phyloP scores from a whole-genome alignment of 2,329 filamentous ascomycete species.

The Cadophora sp. region DNA sequence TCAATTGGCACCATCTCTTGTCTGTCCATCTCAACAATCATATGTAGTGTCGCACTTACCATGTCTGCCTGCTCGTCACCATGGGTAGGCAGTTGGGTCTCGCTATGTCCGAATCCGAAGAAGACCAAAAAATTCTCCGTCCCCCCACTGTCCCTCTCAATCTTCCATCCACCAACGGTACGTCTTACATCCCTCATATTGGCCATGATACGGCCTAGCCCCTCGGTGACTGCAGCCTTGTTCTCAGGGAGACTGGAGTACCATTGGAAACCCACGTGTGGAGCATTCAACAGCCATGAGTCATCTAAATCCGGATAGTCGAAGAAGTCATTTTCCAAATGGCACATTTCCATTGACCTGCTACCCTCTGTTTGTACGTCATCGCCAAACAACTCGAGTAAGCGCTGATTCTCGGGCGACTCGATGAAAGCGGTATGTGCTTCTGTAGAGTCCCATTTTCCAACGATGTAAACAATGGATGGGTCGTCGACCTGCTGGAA shows the following conservation, averaged over 20 bases:
- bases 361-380: slow-evolving; percentile 37
- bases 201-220: slow-evolving; percentile 21
- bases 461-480: slow-evolving; percentile 51
- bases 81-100: too few relatives aligned
- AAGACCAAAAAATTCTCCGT: slow-evolving; percentile 36
- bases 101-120: too few relatives aligned
- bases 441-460: slow-evolving; percentile 52
- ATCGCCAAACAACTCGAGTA: slow-evolving; percentile 48
- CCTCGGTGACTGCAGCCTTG: slow-evolving; percentile 24
- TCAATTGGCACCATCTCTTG: too few relatives aligned
- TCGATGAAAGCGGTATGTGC: slow-evolving; percentile 54
- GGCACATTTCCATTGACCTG: slow-evolving; percentile 50
- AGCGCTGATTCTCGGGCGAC: slow-evolving; percentile 49
- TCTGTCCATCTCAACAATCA: too few relatives aligned
- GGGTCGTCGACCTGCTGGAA: slow-evolving; percentile 54
- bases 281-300: slow-evolving; percentile 22
- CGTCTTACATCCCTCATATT: slow-evolving; percentile 25
- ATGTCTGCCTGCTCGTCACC: neutral
- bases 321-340: slow-evolving; percentile 48
- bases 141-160: slow-evolving; percentile 35
- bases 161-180: slow-evolving; percentile 32
- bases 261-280: slow-evolving; percentile 28
- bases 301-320: slow-evolving; percentile 5
- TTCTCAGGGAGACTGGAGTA: slow-evolving; percentile 26
- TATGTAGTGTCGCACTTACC: too few relatives aligned